phyloP scores from a whole-genome alignment of 2,329 filamentous ascomycete genomes.

The Epichloe gansuensis region DNA sequence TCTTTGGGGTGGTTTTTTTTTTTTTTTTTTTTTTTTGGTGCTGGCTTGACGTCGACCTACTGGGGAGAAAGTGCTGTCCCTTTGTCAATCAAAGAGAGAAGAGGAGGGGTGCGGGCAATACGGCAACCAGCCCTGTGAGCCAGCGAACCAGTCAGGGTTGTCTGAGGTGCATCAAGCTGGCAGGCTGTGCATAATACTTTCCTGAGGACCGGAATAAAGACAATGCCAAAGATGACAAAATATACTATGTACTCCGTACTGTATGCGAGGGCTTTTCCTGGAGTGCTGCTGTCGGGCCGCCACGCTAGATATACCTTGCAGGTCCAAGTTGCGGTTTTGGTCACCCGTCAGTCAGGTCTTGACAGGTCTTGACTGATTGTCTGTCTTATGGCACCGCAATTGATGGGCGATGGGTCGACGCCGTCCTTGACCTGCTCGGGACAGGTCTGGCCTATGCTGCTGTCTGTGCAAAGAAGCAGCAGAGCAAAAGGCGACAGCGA shows the following conservation, averaged over 20 bases:
- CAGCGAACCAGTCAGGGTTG: slow-evolving; percentile 13
- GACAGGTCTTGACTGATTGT: neutral
- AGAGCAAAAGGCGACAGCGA: neutral
- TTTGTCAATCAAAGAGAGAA: neutral
- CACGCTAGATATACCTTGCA: slow-evolving; percentile 4
- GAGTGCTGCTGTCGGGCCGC: slow-evolving; percentile 3
- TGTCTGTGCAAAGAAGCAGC: neutral
- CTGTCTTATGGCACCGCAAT: neutral
- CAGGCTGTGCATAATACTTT: neutral
- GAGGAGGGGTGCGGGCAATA: neutral
- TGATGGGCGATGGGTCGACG: neutral
- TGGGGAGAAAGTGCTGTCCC: neutral
- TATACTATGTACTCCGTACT: neutral
- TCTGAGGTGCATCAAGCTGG: slow-evolving; percentile 13
- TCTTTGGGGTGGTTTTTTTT: slow-evolving; percentile 7
- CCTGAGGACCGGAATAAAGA: neutral
- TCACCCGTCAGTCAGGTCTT: neutral
- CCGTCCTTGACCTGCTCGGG: neutral
- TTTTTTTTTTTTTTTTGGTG: too few relatives aligned
- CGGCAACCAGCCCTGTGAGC: slow-evolving; percentile 7
- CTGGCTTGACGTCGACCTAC: neutral
- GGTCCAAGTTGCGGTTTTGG: neutral
- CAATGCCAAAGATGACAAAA: neutral
- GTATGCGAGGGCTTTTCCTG: neutral
- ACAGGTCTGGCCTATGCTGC: neutral